These are phyloP conservation scores for Cyclostephanos tholiformis DNA, from an alignment of 108 stramenopile genomes.

Conservation along the genomic window DNA sequence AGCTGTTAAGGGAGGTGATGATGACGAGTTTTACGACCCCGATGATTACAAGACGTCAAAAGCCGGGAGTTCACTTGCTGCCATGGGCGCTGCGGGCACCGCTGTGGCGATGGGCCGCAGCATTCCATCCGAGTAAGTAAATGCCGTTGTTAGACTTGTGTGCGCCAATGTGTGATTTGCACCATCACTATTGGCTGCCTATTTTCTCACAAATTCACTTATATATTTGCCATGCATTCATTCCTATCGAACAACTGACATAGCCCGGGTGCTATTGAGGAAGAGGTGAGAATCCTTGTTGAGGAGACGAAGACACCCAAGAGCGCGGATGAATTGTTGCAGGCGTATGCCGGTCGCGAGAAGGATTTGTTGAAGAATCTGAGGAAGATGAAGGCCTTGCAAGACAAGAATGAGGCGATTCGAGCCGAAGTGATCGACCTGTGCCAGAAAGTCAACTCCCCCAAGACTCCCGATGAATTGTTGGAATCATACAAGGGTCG, in stretches of 20 bases:
- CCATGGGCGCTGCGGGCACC: constrained; percentile 28
- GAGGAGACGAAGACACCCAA: constrained; percentile 6
- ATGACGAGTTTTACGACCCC: constrained; percentile 3
- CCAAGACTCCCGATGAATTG: constrained; percentile 12
- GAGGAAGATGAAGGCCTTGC: constrained; percentile 4
- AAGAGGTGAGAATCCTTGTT: constrained; percentile 6
- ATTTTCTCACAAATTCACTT: background rate
- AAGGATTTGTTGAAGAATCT: constrained; percentile 4
- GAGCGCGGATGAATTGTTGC: constrained; percentile 4
- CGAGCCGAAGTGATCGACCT: constrained; percentile 5
- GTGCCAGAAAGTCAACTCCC: background rate
- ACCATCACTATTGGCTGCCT: background rate
- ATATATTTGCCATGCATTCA: background rate
- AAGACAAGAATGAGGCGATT: background rate
- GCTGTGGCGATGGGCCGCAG: background rate
- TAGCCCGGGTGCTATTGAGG: background rate
- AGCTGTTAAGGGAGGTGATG: background rate
- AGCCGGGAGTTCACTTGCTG: constrained; percentile 20
- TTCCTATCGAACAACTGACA: background rate
- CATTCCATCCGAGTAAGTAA: background rate
- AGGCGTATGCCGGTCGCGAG: constrained; percentile 1
- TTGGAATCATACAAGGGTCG: constrained; percentile 1
- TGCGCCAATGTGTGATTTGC: background rate
- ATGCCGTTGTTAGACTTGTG: background rate
- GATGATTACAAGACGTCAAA: background rate